Evolutionary conservation across 768 basidiomycete genomes (phyloP), one percentile per base, ranked within the genome.

Genomic region (Amanita molliuscula): DNA sequence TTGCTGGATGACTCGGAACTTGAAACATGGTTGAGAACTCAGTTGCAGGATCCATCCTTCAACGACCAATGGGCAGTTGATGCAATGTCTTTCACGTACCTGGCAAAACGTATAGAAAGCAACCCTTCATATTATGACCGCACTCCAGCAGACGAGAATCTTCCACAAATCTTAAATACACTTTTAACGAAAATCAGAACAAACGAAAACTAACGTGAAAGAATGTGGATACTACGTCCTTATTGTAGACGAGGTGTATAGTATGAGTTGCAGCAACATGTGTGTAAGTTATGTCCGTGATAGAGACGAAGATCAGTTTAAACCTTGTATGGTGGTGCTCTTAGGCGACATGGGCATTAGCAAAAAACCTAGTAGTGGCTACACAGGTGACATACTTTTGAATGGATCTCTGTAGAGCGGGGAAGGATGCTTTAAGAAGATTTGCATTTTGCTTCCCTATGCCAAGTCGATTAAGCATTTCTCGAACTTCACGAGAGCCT

Each of bases 111-210:
- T 53, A 65, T 89, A 51, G 70, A 68, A 51, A 80, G 71, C 53
- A 98, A 98, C 65, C 90, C 95, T 11, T 76, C 78, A 0, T 97
- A 88, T 66, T 97, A 98, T 59, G 84, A 82, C 47, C 71, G 77
- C 2, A 67, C 60, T 25, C 65, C 71, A 8, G 65, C 68, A 50
- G 74, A 75, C 48, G 76, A 81, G 52, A 75, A 70, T 42, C 63
- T 94, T 42, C 91, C 89, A 6, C 71, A 81, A 28, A 67, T 92
- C 26, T 79, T 82, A 15, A 91, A 95, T 53, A 15, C 34, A 28
- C 23, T 52, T 28, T 11, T 47, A 16, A 26, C 29, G 23, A 50
- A 34, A 34, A 20, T 43, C 16, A 38, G 41, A 50, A 10, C 13
- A 44, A 13, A 18, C 34, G 41, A 43, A 23, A 50, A 16, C 49